Conservation (phyloP, 352 stramenopile species). For the Pythium folliculosum region DNA sequence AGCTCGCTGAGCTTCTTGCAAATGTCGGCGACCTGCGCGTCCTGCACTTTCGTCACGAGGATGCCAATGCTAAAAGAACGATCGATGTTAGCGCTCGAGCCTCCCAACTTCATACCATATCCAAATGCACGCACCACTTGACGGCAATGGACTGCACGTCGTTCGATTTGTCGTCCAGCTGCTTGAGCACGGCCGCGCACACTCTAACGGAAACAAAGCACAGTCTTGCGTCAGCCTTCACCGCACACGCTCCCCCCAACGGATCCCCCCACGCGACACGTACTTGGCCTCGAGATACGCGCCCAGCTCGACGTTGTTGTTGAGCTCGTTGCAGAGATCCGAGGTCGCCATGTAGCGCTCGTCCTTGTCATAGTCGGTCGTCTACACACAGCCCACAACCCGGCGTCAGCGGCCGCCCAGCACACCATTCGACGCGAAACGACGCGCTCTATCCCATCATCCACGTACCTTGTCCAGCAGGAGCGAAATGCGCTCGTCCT, state of each 20-base stretch:
- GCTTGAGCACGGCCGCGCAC: constrained; percentile 94
- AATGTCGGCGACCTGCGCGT: constrained; percentile 96
- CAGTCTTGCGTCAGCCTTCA: not conserved
- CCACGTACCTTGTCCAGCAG: constrained; percentile 75
- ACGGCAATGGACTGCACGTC: constrained; percentile 96
- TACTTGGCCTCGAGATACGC: constrained; percentile 84
- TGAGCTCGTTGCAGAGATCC: constrained; percentile 96
- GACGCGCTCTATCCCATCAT: not conserved
- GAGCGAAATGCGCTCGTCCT: constrained; percentile 78
- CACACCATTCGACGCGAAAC: not conserved
- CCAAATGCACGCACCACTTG: constrained; percentile 59
- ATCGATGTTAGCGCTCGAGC: not conserved
- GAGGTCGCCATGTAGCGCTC: constrained; percentile 99
- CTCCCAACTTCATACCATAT: too few species aligned
- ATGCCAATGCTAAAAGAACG: constrained; percentile 83
- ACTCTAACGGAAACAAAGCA: constrained; percentile 64
- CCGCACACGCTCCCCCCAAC: not conserved
- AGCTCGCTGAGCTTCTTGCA: constrained; percentile 96
- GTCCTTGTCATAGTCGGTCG: constrained; percentile 95
- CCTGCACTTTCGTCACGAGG: constrained; percentile 96
- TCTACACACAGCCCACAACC: constrained; percentile 36
- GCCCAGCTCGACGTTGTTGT: constrained; percentile 91
- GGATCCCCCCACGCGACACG: constrained; percentile 9
- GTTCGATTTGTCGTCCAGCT: constrained; percentile 98
- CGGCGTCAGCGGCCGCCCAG: not conserved